Evolutionary conservation across 2,329 filamentous ascomycete genomes (phyloP).

Genomic region (Ascochyta viciae-villosae): DNA sequence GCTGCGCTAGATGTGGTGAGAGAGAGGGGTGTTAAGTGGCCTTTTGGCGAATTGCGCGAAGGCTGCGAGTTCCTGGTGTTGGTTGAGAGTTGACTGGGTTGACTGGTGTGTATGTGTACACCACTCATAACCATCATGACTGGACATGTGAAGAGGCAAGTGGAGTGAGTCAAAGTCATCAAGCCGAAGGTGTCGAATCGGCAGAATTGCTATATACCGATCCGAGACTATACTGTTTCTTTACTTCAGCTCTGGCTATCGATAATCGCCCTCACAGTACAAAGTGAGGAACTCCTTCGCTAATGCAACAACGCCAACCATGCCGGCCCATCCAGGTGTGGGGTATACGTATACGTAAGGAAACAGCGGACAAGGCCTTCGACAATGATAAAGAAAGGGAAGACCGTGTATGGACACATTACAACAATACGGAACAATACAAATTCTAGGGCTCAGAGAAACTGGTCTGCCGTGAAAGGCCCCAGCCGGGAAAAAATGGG

Average conservation of each 20-base stretch:
- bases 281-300: slow-evolving; percentile 34
- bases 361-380: slow-evolving; percentile 1
- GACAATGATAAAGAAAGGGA: not conserved
- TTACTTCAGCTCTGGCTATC: not conserved
- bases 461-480: slow-evolving; percentile 2
- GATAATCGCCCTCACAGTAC: not conserved
- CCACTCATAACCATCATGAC: no score
- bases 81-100: not conserved
- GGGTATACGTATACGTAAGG: slow-evolving; percentile 16
- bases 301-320: slow-evolving; percentile 37
- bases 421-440: slow-evolving; percentile 3
- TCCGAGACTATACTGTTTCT: not conserved
- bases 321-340: slow-evolving; percentile 11
- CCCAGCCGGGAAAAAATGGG: not conserved
- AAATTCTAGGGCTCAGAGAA: slow-evolving; percentile 27
- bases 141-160: no score
- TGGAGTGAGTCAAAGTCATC: not conserved
- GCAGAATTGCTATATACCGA: not conserved
- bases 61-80: not conserved
- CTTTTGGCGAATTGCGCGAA: not conserved
- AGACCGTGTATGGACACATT: slow-evolving; percentile 10
- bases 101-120: no score
- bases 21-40: not conserved
- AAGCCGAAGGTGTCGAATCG: not conserved
- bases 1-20: not conserved